Conservation (phyloP, 148 eudicot genomes). For the Polygonum maritimum region DNA sequence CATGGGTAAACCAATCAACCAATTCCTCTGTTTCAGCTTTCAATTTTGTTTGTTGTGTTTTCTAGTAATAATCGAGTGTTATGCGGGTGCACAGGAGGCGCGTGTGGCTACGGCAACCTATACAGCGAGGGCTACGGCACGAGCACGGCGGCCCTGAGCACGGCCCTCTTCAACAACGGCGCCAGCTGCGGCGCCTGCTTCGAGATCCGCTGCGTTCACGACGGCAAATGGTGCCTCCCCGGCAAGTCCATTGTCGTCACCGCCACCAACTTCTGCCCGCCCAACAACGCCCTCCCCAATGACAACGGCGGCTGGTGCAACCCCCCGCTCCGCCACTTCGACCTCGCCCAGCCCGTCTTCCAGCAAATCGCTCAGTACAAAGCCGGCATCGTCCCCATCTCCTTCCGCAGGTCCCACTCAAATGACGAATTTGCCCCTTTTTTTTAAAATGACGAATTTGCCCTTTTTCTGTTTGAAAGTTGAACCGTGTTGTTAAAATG, state of each 20-base stretch:
- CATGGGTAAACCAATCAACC: background rate
- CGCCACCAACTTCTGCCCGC: conserved; percentile 89
- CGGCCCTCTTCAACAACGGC: conserved; percentile 82
- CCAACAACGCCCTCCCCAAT: conserved; percentile 55
- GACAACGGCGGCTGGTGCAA: conserved; percentile 95
- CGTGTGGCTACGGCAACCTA: conserved; percentile 2
- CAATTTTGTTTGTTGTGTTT: background rate
- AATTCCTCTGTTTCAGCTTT: background rate
- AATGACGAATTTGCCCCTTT: background rate
- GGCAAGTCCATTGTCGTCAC: conserved; percentile 75
- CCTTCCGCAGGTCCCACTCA: conserved; percentile 48
- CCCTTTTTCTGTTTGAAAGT: background rate
- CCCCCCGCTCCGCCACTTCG: conserved; percentile 85
- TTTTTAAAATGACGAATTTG: background rate
- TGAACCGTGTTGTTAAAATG: background rate
- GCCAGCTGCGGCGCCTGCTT: conserved; percentile 85
- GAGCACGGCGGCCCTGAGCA: conserved; percentile 84
- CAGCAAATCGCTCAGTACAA: conserved; percentile 79
- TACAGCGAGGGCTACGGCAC: conserved; percentile 31
- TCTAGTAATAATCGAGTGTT: background rate
- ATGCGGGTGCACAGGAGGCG: conserved; percentile 1
- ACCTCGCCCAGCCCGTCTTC: conserved; percentile 90
- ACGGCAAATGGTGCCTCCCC: conserved; percentile 68
- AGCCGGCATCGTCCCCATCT: conserved; percentile 86
- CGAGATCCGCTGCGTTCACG: conserved; percentile 60